Conservation (phyloP, 352 stramenopile genomes). For the Globisporangium alternatum region DNA sequence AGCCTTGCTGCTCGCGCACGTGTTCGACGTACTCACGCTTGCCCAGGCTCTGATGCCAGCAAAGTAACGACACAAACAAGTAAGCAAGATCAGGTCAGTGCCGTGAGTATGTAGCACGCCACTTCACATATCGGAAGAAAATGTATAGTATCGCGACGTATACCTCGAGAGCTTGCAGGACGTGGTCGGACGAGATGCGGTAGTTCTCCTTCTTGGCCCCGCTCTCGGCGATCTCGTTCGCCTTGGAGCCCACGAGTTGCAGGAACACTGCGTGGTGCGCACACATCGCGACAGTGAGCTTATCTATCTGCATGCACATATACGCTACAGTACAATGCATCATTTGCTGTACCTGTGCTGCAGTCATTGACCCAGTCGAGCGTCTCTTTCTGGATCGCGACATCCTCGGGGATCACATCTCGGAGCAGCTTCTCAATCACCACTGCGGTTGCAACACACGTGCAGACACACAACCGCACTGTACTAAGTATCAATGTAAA, state of each 20-base stretch:
- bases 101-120: too few relatives aligned
- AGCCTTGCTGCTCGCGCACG: slow-evolving; percentile 31
- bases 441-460: slow-evolving; percentile 2
- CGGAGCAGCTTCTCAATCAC: slow-evolving; percentile 47
- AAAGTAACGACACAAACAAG: slow-evolving; percentile 3
- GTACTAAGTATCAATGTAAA: neutral
- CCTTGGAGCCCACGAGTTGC: slow-evolving; percentile 36
- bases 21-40: slow-evolving; percentile 34
- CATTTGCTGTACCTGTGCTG: slow-evolving; percentile 27
- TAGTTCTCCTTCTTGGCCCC: slow-evolving; percentile 64
- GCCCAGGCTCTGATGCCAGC: slow-evolving; percentile 24
- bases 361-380: slow-evolving; percentile 67
- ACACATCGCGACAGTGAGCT: neutral
- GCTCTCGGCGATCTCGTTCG: slow-evolving; percentile 49
- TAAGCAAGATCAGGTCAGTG: neutral
- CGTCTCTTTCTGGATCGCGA: slow-evolving; percentile 60
- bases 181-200: slow-evolving; percentile 58
- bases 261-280: slow-evolving; percentile 39
- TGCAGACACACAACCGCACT: neutral
- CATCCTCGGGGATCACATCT: slow-evolving; percentile 50
- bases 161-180: slow-evolving; percentile 55
- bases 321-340: neutral
- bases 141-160: neutral
- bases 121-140: neutral
- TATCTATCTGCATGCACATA: neutral